These are phyloP conservation scores for Halophytophthora batemanensis DNA, from an alignment of 352 stramenopile species.

Conservation along the genomic window DNA sequence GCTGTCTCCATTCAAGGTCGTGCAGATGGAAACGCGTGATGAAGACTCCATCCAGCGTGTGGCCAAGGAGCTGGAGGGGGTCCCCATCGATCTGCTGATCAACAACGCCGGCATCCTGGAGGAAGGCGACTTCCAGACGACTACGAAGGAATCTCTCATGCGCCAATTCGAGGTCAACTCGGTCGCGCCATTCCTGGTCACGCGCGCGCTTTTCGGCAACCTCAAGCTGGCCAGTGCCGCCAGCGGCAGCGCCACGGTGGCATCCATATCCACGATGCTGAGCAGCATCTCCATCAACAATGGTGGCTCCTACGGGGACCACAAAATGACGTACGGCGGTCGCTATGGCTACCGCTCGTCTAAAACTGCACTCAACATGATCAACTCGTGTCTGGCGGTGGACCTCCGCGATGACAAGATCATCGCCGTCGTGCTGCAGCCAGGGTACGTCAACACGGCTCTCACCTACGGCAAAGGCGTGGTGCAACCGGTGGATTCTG, in stretches of 20 bases:
- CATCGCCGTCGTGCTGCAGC: conserved; percentile 34
- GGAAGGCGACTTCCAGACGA: conserved; percentile 18
- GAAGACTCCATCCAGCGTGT: conserved; percentile 37
- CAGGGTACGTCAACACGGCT: conserved; percentile 52
- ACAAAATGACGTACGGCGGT: conserved; percentile 19
- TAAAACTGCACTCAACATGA: conserved; percentile 69
- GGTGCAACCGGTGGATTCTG: conserved; percentile 27
- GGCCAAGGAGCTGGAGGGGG: conserved; percentile 31
- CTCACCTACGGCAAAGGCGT: conserved; percentile 31
- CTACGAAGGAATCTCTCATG: conserved; percentile 45
- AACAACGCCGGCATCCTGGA: conserved; percentile 57
- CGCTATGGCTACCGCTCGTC: conserved; percentile 66
- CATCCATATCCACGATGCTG: conserved; percentile 35
- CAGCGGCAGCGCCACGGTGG: conserved; percentile 27
- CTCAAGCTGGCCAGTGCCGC: conserved; percentile 25
- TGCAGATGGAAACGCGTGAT: conserved; percentile 38
- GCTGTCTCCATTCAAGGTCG: conserved; percentile 36
- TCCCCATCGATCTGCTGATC: conserved; percentile 54
- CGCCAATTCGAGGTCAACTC: conserved; percentile 59
- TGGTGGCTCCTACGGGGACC: conserved; percentile 7
- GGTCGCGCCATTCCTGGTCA: conserved; percentile 52
- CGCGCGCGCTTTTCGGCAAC: conserved; percentile 38
- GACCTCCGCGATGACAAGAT: conserved; percentile 49
- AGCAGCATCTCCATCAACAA: conserved; percentile 42
- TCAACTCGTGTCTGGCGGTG: conserved; percentile 36